phyloP scores from a whole-genome alignment of 2,329 filamentous ascomycete genomes.

The Sphaerulina musiva region DNA sequence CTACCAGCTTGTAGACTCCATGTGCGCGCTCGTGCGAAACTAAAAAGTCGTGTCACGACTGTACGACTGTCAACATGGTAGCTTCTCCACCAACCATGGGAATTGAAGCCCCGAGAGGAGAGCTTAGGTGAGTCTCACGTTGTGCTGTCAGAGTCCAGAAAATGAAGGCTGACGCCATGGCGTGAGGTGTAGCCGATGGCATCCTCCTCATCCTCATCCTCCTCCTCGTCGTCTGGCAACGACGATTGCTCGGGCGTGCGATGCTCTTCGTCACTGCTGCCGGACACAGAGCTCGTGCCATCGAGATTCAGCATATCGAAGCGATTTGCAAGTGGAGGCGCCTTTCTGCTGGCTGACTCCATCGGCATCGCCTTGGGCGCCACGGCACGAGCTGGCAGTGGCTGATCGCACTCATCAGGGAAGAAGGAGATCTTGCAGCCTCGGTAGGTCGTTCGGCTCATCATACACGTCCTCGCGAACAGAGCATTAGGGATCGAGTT shows the following conservation, averaged over 20 bases:
- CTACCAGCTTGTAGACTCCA: no score
- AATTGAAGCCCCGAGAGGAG: not conserved
- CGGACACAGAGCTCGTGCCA: conserved; percentile 22
- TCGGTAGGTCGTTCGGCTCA: conserved; percentile 61
- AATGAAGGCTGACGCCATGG: conserved; percentile 24
- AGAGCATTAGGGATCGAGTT: conserved; percentile 72
- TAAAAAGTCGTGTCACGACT: not conserved
- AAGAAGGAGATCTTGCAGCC: conserved; percentile 64
- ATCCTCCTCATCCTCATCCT: conserved; percentile 14
- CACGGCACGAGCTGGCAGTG: conserved; percentile 39
- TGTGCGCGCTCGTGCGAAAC: no score
- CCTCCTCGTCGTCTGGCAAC: conserved; percentile 14
- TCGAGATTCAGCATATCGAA: conserved; percentile 56
- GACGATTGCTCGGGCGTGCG: conserved; percentile 9
- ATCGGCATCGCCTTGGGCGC: conserved; percentile 24
- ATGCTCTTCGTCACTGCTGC: conserved; percentile 22
- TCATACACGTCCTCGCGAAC: conserved; percentile 72
- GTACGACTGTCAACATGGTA: not conserved
- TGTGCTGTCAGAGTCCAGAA: conserved; percentile 17
- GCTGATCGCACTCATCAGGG: conserved; percentile 63
- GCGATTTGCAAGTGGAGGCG: conserved; percentile 48
- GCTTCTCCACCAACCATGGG: not conserved
- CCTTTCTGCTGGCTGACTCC: conserved; percentile 33
- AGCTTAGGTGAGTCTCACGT: not conserved
- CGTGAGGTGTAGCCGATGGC: conserved; percentile 13